These are phyloP conservation scores for Arthrobotrys conoides DNA, from an alignment of 2,329 filamentous ascomycete genomes.

Conservation along the genomic window DNA sequence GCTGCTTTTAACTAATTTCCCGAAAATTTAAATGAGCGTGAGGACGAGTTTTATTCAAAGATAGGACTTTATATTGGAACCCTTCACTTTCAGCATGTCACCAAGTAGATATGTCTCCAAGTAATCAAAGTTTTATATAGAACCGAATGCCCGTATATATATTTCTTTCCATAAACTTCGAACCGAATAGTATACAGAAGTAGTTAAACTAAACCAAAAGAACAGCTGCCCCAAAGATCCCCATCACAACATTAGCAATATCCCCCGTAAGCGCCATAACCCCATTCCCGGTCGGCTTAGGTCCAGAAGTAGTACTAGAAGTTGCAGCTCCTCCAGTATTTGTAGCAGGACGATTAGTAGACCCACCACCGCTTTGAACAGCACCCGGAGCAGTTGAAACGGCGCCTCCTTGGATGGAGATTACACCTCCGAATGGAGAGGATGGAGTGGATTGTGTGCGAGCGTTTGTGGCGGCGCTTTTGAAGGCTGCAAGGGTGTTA, in stretches of 20 bases:
- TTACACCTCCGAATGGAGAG: slow-evolving; percentile 36
- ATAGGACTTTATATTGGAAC: no score
- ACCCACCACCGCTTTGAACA: slow-evolving; percentile 2
- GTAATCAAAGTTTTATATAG: no score
- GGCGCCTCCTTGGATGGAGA: slow-evolving; percentile 33
- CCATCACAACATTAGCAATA: slow-evolving; percentile 13
- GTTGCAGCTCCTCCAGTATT: neutral
- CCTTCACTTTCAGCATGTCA: no score
- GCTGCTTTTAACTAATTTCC: no score
- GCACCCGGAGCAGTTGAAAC: slow-evolving; percentile 46
- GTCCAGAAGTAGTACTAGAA: neutral
- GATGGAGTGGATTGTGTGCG: slow-evolving; percentile 22
- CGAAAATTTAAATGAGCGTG: no score
- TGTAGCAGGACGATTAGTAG: slow-evolving; percentile 3
- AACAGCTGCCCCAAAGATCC: slow-evolving; percentile 25
- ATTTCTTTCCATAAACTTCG: no score
- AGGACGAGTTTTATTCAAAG: no score
- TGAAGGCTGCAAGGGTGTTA: slow-evolving; percentile 54
- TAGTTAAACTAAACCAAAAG: slow-evolving; percentile 18
- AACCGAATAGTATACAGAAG: no score
- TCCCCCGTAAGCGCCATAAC: neutral
- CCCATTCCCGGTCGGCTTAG: slow-evolving; percentile 29
- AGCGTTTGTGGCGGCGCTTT: slow-evolving; percentile 29
- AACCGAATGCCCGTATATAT: no score
- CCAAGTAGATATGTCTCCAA: no score